Percentiles rank a stretch among this genome's conserved stretches.
These are phyloP conservation scores for Metschnikowia corniflorae DNA, from an alignment of 805 yeast genomes.

Conservation along the genomic window DNA sequence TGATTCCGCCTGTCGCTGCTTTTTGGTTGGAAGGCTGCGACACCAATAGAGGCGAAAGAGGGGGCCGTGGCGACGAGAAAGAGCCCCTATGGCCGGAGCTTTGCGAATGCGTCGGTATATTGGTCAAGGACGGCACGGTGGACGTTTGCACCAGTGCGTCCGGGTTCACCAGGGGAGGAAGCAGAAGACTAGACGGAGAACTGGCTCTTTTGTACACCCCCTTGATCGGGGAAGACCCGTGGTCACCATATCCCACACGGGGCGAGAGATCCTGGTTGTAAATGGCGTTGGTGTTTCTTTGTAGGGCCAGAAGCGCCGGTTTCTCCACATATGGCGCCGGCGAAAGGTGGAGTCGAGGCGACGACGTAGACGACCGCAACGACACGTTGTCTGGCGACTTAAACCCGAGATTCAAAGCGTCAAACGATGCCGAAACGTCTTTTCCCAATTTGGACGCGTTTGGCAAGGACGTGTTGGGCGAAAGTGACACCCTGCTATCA, in stretches of 20 bases:
- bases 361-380: conserved; percentile 32
- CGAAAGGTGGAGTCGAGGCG: conserved; percentile 58
- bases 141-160: conserved; percentile 1
- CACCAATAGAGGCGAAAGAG: conserved; percentile 75
- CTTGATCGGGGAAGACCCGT: conserved; percentile 49
- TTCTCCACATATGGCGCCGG: conserved; percentile 45
- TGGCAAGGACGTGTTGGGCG: conserved; percentile 11
- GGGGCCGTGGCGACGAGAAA: conserved; percentile 45
- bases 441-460: conserved; percentile 11
- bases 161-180: conserved; percentile 8
- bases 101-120: conserved; percentile 2
- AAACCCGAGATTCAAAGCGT: conserved; percentile 27
- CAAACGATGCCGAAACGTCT: conserved; percentile 25
- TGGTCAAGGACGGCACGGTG: conserved; percentile 1
- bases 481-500: conserved; percentile 9
- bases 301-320: conserved; percentile 60
- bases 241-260: conserved; percentile 6
- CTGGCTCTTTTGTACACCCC: conserved; percentile 31
- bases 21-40: conserved; percentile 56
- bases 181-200: conserved; percentile 10
- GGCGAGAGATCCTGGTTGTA: conserved; percentile 13
- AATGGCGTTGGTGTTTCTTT: conserved; percentile 40
- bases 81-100: conserved; percentile 9
- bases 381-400: conserved; percentile 20
- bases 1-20: conserved; percentile 63